Base-by-base conservation (phyloP, 495 filamentous ascomycete species). In the Saxispiralis lemnorum region DNA sequence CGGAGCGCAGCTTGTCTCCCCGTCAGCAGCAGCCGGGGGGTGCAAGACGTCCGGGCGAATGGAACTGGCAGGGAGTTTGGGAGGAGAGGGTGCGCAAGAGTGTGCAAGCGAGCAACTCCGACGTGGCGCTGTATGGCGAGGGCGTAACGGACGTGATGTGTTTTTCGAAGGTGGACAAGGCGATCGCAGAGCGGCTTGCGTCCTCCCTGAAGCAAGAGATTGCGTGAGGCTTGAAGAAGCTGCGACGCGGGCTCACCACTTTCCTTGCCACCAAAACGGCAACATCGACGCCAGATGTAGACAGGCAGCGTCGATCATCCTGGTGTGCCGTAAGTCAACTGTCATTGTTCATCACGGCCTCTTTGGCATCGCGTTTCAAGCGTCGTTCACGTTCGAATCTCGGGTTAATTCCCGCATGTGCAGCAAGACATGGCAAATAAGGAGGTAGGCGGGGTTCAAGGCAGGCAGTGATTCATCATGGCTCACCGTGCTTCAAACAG, bases 11-110 rank as follows among this genome's bases (percentile, higher is more conserved):
- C n/a, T 35, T 17, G 2, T 38, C 34, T 37, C 39, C 33, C 11
- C 38, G 24, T 32, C 46, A 43, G 41, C 46, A 43, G 41, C 42
- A 48, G 20, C 45, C 38, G n/a, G 40, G 46, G 36, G 56, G 52
- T 31, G 51, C 66, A 35, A 70, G 76, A 39, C 67, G 69, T 20
- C 81, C 81, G 1, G 81, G 77, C 12, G 80, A 89, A 46, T 94
- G 86, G 86, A 88, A 87, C 57, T 94, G 86, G 86, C 84, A 93
- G 59, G 86, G 85, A 1, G 86, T 94, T 7, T 94, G 86, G 86
- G 80, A 83, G 48, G 73, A 82, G 43, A 69, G 86, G 31, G 84
- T 87, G 1, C 77, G 73, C 56, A 76, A 73, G 57, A 80, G 81
- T 21, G 71, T 93, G 18, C 69, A 79, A 38, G 69, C 66, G n/a